Conservation (phyloP, 768 basidiomycete species). For the Boletus rufocinnamomeus region DNA sequence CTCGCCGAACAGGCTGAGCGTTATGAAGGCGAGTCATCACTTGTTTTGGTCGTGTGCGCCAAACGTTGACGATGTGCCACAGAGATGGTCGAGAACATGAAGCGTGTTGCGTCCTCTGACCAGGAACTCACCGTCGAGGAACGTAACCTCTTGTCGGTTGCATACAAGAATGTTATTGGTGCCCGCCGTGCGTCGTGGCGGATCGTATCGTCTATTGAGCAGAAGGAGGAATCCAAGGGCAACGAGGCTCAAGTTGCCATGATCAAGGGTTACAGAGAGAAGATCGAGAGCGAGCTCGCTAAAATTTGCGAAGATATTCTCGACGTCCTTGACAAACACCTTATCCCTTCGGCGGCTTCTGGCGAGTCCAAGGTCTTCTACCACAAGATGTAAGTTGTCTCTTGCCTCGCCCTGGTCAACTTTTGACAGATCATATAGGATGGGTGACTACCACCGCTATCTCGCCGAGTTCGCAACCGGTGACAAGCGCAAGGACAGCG, state of each 20-base stretch:
- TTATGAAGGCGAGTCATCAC: conserved; percentile 74
- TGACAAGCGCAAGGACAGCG: conserved; percentile 95
- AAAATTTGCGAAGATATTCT: conserved; percentile 99
- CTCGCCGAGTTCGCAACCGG: conserved; percentile 98
- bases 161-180: conserved; percentile 99
- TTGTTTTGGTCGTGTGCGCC: conserved; percentile 16
- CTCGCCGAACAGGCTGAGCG: conserved; percentile 99
- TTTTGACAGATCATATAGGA: conserved; percentile 54
- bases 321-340: conserved; percentile 95
- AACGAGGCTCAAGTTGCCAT: conserved; percentile 94
- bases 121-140: conserved; percentile 98
- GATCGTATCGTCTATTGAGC: conserved; percentile 97
- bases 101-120: conserved; percentile 95
- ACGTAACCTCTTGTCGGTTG: conserved; percentile 95
- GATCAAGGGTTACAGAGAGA: conserved; percentile 98
- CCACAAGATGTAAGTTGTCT: conserved; percentile 87
- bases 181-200: conserved; percentile 98
- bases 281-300: conserved; percentile 95
- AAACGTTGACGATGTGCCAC: conserved; percentile 18
- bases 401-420: neutral
- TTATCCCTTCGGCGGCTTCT: conserved; percentile 93
- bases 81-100: conserved; percentile 99
- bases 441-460: conserved; percentile 99
- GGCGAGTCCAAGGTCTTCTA: conserved; percentile 99
- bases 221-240: conserved; percentile 99